These are phyloP conservation scores for Vitis rotundifolia DNA, from an alignment of 164 flowering plant species.

Conservation along the genomic window DNA sequence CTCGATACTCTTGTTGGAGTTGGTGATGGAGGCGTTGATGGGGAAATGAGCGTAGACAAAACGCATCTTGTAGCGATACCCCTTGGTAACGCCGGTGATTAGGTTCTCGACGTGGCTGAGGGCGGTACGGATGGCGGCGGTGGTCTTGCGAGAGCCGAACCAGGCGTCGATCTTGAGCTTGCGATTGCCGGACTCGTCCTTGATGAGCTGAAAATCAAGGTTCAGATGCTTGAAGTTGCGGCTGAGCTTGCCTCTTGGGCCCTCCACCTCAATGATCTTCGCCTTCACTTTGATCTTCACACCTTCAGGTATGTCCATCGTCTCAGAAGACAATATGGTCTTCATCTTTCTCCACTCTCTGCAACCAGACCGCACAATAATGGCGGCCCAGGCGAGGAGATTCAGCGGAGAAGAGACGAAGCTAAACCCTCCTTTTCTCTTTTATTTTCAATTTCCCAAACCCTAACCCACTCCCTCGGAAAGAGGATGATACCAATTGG, in stretches of 20 bases:
- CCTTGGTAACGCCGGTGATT: constrained; percentile 64
- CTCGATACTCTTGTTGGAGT: constrained; percentile 27
- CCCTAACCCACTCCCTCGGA: too few species aligned
- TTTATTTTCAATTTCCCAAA: too few species aligned
- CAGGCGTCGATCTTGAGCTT: constrained; percentile 62
- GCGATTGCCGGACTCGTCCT: constrained; percentile 46
- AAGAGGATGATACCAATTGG: too few species aligned
- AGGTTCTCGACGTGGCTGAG: constrained; percentile 56
- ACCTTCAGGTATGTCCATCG: constrained; percentile 63
- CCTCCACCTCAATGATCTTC: constrained; percentile 51
- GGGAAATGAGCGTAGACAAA: constrained; percentile 73
- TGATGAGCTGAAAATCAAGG: constrained; percentile 57
- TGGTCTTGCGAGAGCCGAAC: constrained; percentile 60
- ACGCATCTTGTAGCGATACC: constrained; percentile 66
- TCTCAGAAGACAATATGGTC: constrained; percentile 60
- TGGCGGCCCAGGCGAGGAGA: neutral
- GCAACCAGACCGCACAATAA: too few species aligned
- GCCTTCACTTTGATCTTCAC: constrained; percentile 53
- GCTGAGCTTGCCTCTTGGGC: constrained; percentile 53
- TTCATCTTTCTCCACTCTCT: constrained; percentile 31
- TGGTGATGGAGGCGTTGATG: constrained; percentile 58
- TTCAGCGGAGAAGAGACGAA: neutral
- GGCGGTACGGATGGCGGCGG: constrained; percentile 64
- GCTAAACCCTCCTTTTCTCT: neutral
- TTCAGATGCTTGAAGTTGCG: constrained; percentile 63